Percentiles rank a stretch among this genome's conserved stretches.
These are phyloP conservation scores for Tarenaya hassleriana DNA, from an alignment of 345 rosid species.

Conservation along the genomic window DNA sequence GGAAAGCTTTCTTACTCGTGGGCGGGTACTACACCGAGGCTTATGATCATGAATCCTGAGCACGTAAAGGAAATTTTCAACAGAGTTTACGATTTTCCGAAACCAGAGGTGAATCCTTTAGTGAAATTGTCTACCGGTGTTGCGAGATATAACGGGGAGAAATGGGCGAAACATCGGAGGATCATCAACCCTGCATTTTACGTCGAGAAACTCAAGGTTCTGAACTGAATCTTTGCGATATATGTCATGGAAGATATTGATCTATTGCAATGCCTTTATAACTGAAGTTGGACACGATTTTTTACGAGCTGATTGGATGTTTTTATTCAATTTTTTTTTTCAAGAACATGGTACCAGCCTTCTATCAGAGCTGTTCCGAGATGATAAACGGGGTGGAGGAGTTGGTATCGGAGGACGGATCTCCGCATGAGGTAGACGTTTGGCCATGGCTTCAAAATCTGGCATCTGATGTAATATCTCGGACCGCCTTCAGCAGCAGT, in stretches of 20 bases:
- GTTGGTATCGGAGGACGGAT: constrained; percentile 20
- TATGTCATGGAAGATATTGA: too few relatives aligned
- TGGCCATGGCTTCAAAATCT: constrained; percentile 33
- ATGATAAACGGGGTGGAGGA: constrained; percentile 29
- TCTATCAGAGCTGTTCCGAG: constrained; percentile 23
- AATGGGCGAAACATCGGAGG: constrained; percentile 38
- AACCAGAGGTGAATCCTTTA: neutral
- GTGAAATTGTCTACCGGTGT: constrained; percentile 14
- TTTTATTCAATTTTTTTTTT: too few relatives aligned
- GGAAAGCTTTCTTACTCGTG: constrained; percentile 29
- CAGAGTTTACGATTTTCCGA: constrained; percentile 24
- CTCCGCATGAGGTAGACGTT: constrained; percentile 29
- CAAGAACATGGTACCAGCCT: constrained; percentile 25
- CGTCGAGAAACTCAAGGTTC: constrained; percentile 35
- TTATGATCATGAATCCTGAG: constrained; percentile 27
- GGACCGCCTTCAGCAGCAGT: constrained; percentile 39
- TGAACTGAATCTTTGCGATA: too few relatives aligned
- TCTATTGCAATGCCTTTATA: neutral
- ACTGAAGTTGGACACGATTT: neutral
- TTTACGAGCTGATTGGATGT: too few relatives aligned
- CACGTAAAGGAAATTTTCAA: constrained; percentile 22
- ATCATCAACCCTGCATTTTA: constrained; percentile 43
- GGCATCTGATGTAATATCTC: constrained; percentile 38
- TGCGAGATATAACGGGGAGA: constrained; percentile 21
- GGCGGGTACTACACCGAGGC: constrained; percentile 30